Percentiles rank a stretch among this genome's conserved stretches.
phyloP scores from a whole-genome alignment of 371 early-diverging fungal species.

The Coemansia sp. region DNA sequence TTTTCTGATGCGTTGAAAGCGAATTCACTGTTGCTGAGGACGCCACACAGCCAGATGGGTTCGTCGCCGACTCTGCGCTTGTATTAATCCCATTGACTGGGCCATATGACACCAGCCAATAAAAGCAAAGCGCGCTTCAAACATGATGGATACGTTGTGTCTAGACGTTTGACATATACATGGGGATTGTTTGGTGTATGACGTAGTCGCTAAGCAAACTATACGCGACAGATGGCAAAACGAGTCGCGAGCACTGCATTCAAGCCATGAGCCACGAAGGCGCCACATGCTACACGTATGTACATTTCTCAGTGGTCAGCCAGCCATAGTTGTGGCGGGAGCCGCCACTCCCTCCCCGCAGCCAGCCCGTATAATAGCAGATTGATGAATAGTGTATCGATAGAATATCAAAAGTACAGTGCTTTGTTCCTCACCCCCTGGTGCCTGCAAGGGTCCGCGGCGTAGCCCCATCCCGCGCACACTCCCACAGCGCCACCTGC shows the following conservation, averaged over 20 bases:
- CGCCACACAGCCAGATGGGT: background rate
- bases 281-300: background rate
- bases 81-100: background rate
- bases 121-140: background rate
- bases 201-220: background rate
- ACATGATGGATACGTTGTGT: background rate
- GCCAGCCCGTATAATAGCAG: background rate
- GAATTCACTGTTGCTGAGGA: background rate
- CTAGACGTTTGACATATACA: background rate
- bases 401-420: slow-evolving; percentile 1
- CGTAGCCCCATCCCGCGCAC: slow-evolving; percentile 1
- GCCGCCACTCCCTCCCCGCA: background rate
- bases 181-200: background rate
- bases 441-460: background rate
- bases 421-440: background rate
- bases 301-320: slow-evolving; percentile 1
- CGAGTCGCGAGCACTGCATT: background rate
- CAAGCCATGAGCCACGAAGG: slow-evolving; percentile 3
- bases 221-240: slow-evolving; percentile 1
- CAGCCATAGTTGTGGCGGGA: background rate
- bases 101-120: slow-evolving; percentile 1
- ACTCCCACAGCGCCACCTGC: slow-evolving; percentile 39
- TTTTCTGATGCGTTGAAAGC: background rate
- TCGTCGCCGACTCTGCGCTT: background rate
- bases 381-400: background rate